Evolutionary conservation across 768 basidiomycete genomes (phyloP), one percentile per base, ranked within the genome.

Genomic region (Kwoniella bestiolae): DNA sequence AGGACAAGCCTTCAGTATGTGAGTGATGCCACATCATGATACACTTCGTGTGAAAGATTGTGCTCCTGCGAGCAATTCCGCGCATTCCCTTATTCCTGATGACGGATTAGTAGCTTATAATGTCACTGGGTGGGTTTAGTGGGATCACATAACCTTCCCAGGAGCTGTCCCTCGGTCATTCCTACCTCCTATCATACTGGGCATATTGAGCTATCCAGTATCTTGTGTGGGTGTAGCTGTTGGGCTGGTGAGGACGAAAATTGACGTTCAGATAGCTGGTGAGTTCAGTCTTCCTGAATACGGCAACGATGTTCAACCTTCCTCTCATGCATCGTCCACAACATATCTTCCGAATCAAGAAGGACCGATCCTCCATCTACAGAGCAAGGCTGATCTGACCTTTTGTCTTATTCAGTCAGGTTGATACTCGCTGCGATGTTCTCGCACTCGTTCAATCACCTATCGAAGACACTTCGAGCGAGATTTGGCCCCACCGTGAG

Each of bases 111-210:
- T 18, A 14, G 38, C 12, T 41, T 5, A 16, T 18, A 18, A 41
- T n/a, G n/a, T n/a, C n/a, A n/a, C 44, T 44, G 26, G 7, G 47
- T 29, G 41, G 7, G 26, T 7, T 2, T 77, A 95, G 91, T 97
- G 90, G 80, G 96, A 99, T 78, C 95, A 99, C 75, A 85, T 90
- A 72, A 82, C 84, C 5, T 96, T 95, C 73, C 88, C 92, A 21
- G 94, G 95, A 4, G 89, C 91, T 0, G 87, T 99, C 0, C 94
- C 95, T 0, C 83, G 96, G 35, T 90, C 91, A 0, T 97, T 97
- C 79, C 77, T 90, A 11, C 92, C 92, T 25, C 89, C 90, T 65
- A 66, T 91, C 23, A 51, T 89, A 0, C 83, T 97, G 5, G 89
- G 88, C 0, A 87, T 84, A 82, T 35, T 87, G 2, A 76, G 87